Percentiles rank a stretch among this genome's conserved stretches.
Conservation (phyloP, 1,284 basidiomycete species). For the Mrakiaceae sp. region DNA sequence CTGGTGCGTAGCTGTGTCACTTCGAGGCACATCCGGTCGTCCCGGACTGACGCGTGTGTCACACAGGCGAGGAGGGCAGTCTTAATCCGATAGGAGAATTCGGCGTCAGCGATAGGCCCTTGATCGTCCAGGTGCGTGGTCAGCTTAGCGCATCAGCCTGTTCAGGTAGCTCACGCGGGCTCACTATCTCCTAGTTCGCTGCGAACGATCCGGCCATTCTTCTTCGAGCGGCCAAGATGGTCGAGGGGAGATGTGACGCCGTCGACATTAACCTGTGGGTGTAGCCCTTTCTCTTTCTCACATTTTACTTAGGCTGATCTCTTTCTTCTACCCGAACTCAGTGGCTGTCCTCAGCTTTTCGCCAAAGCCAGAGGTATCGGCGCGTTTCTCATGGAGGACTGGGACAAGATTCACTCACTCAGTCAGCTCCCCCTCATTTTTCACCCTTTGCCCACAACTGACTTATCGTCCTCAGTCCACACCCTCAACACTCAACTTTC, state of each 20-base stretch:
- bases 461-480: conserved; percentile 46
- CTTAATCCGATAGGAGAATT: conserved; percentile 29
- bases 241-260: conserved; percentile 72
- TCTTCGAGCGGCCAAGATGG: conserved; percentile 57
- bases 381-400: conserved; percentile 85
- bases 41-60: neutral
- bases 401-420: conserved; percentile 43
- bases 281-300: no score
- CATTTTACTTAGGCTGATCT: no score
- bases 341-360: conserved; percentile 90
- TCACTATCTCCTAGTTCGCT: conserved; percentile 50
- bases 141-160: no score
- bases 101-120: conserved; percentile 54
- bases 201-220: conserved; percentile 75
- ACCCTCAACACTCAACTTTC: conserved; percentile 69
- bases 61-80: conserved; percentile 30
- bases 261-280: conserved; percentile 75
- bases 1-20: conserved; percentile 39
- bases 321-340: conserved; percentile 1
- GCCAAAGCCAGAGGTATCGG: conserved; percentile 80
- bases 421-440: neutral
- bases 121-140: conserved; percentile 59
- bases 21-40: neutral
- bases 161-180: no score
- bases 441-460: neutral